These are phyloP conservation scores for Botrytis porri DNA, from an alignment of 2,329 filamentous ascomycete genomes.

Conservation along the genomic window DNA sequence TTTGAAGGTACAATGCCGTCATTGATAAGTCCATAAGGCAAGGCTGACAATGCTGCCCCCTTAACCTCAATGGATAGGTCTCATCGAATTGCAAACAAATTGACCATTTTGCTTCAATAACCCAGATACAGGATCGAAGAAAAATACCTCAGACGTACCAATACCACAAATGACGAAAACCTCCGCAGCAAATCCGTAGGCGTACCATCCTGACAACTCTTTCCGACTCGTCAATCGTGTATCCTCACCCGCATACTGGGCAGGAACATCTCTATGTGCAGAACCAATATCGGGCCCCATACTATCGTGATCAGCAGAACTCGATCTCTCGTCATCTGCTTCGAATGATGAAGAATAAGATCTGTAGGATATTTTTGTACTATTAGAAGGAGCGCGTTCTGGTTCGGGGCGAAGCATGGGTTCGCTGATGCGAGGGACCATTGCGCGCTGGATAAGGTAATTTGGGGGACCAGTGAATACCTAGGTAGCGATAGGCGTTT, in stretches of 20 bases:
- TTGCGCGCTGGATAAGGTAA: conserved; percentile 21
- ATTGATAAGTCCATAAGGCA: not conserved
- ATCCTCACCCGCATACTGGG: conserved; percentile 76
- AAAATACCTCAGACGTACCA: conserved; percentile 51
- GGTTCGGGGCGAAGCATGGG: conserved; percentile 27
- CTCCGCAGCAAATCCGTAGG: conserved; percentile 93
- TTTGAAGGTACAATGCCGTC: conserved; percentile 15
- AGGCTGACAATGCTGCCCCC: not conserved
- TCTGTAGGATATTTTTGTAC: conserved; percentile 52
- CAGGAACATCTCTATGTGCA: conserved; percentile 35
- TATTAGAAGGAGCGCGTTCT: conserved; percentile 34
- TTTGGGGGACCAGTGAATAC: conserved; percentile 12
- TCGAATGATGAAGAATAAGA: conserved; percentile 62
- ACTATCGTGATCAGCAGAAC: conserved; percentile 34
- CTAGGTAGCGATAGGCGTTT: conserved; percentile 20
- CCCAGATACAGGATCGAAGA: not conserved
- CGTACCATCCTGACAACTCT: conserved; percentile 92
- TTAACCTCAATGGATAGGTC: not conserved
- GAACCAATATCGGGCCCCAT: conserved; percentile 39
- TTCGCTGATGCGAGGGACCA: conserved; percentile 30
- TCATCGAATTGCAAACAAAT: conserved; percentile 10
- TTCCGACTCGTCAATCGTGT: conserved; percentile 80
- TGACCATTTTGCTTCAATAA: not conserved
- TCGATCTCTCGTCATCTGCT: conserved; percentile 66
- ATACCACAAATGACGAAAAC: conserved; percentile 92